These are phyloP conservation scores for Exophiala mesophila DNA, from an alignment of 2,329 filamentous ascomycete genomes.

Conservation along the genomic window DNA sequence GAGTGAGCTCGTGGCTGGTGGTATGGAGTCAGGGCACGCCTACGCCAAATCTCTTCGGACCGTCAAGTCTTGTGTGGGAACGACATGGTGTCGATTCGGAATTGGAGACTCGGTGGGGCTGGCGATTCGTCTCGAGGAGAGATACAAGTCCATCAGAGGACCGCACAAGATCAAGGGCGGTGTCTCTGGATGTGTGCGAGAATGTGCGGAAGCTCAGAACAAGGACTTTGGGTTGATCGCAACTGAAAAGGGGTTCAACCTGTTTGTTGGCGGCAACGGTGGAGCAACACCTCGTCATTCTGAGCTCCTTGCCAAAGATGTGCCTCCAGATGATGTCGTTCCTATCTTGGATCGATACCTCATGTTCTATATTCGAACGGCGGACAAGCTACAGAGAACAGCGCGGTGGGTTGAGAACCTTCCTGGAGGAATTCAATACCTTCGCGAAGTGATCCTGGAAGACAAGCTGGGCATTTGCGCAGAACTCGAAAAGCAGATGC, in stretches of 20 bases:
- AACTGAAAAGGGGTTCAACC: conserved; percentile 88
- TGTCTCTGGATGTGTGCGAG: conserved; percentile 84
- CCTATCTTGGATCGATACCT: conserved; percentile 83
- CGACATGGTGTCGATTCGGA: conserved; percentile 85
- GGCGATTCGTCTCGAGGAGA: conserved; percentile 80
- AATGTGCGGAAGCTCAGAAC: conserved; percentile 87
- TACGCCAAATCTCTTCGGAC: conserved; percentile 86
- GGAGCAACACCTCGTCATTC: conserved; percentile 79
- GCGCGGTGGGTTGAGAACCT: conserved; percentile 82
- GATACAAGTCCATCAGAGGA: conserved; percentile 84
- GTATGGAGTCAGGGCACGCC: conserved; percentile 85
- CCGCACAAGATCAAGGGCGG: conserved; percentile 91
- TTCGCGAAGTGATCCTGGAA: conserved; percentile 74
- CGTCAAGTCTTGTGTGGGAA: conserved; percentile 83
- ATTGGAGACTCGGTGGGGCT: conserved; percentile 88
- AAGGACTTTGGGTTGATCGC: conserved; percentile 93
- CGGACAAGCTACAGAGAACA: conserved; percentile 83
- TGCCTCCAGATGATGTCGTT: conserved; percentile 74
- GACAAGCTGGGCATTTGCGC: conserved; percentile 83
- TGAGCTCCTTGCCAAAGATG: conserved; percentile 80
- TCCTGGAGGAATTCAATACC: conserved; percentile 77
- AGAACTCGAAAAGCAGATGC: conserved; percentile 82
- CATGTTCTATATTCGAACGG: conserved; percentile 90
- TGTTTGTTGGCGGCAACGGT: conserved; percentile 85
- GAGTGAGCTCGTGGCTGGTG: conserved; percentile 71